Conservation (phyloP, 140 eudicot species). For the Stevia rebaudiana region DNA sequence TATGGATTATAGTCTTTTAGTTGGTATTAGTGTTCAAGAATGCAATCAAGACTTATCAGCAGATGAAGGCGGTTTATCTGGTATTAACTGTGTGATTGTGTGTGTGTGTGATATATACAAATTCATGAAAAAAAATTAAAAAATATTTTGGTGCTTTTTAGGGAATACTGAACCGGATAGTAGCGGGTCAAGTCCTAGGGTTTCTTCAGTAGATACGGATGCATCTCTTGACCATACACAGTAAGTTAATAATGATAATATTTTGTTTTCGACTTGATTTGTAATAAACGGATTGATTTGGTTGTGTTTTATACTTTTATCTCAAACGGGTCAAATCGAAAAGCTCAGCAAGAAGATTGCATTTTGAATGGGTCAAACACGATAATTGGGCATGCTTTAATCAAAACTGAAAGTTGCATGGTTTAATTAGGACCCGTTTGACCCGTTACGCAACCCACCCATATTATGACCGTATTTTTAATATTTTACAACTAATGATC, state of each 20-base stretch:
- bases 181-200: conserved; percentile 38
- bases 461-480: background rate
- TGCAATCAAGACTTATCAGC: conserved; percentile 33
- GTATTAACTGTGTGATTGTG: background rate
- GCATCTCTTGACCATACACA: conserved; percentile 27
- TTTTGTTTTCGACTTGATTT: background rate
- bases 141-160: conserved; percentile 1
- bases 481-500: background rate
- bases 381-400: background rate
- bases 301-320: background rate
- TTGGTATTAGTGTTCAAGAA: conserved; percentile 68
- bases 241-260: conserved; percentile 23
- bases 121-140: conserved; percentile 2
- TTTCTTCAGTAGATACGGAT: conserved; percentile 40
- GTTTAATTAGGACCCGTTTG: background rate
- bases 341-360: background rate
- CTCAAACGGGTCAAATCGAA: background rate
- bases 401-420: background rate
- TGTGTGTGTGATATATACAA: no score
- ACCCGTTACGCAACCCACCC: background rate
- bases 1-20: conserved; percentile 90
- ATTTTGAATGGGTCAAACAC: background rate
- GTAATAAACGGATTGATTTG: conserved; percentile 1
- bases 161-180: conserved; percentile 30
- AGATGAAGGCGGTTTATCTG: conserved; percentile 27